Conservation (phyloP, 2,329 filamentous ascomycete species). For the Dothidotthia symphoricarpi region DNA sequence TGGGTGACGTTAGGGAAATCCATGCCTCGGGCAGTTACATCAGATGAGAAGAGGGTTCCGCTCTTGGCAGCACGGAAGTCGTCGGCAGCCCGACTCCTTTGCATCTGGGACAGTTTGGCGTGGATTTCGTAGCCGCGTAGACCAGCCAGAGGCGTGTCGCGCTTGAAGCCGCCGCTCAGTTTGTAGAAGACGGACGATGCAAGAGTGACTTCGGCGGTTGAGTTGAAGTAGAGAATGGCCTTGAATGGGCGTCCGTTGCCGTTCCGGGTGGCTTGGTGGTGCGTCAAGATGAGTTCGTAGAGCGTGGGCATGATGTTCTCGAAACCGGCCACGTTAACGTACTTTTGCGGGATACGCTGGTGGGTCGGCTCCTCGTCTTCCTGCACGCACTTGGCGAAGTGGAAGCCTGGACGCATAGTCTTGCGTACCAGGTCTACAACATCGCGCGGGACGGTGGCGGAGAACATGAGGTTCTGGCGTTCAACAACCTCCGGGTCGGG, state of each 20-base stretch:
- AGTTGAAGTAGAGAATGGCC: constrained; percentile 90
- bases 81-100: constrained; percentile 69
- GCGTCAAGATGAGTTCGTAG: constrained; percentile 69
- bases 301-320: constrained; percentile 76
- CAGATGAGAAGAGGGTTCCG: constrained; percentile 54
- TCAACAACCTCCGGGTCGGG: constrained; percentile 63
- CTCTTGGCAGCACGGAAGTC: constrained; percentile 64
- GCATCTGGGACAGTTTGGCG: constrained; percentile 68
- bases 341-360: constrained; percentile 75
- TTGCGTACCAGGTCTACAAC: constrained; percentile 76
- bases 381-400: constrained; percentile 85
- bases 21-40: constrained; percentile 55
- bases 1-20: constrained; percentile 55
- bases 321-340: constrained; percentile 65
- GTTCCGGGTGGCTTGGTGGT: constrained; percentile 49
- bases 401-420: constrained; percentile 79
- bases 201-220: constrained; percentile 69
- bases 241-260: constrained; percentile 69
- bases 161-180: constrained; percentile 43
- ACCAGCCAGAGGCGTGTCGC: constrained; percentile 29
- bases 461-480: constrained; percentile 92
- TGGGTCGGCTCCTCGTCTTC: constrained; percentile 84
- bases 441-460: constrained; percentile 82
- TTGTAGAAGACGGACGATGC: constrained; percentile 59
- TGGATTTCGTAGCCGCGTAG: constrained; percentile 66